A percentile compares a stretch with the other conserved stretches of the same genome.
phyloP scores from a whole-genome alignment of 306 rosid genomes.

The Abrus pulchellus region DNA sequence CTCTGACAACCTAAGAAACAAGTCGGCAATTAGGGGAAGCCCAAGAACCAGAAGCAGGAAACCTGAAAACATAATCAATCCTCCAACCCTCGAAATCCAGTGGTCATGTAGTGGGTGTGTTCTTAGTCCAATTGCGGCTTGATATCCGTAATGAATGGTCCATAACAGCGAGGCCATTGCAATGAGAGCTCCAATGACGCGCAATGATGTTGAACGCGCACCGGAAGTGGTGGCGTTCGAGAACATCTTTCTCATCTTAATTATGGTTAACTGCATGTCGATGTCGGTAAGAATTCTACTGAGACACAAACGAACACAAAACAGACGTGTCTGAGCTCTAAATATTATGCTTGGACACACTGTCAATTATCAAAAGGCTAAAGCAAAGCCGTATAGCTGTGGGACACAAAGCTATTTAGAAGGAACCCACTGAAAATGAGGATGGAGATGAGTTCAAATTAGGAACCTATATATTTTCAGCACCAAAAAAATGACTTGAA shows the following conservation, averaged over 20 bases:
- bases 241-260: slow-evolving; percentile 34
- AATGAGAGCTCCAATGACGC: slow-evolving; percentile 45
- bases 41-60: slow-evolving; percentile 59
- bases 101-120: slow-evolving; percentile 21
- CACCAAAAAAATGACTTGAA: neutral
- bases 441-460: neutral
- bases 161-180: slow-evolving; percentile 53
- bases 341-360: neutral
- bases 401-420: neutral
- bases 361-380: neutral
- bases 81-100: slow-evolving; percentile 57
- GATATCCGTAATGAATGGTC: slow-evolving; percentile 53
- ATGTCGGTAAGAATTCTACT: slow-evolving; percentile 23
- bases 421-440: neutral
- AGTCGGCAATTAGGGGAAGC: slow-evolving; percentile 63
- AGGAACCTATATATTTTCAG: neutral
- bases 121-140: slow-evolving; percentile 46
- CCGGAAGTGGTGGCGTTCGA: slow-evolving; percentile 3
- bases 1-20: slow-evolving; percentile 57
- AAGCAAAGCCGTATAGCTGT: neutral
- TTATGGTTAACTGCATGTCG: slow-evolving; percentile 34
- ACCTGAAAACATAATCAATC: slow-evolving; percentile 61
- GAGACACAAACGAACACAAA: neutral
- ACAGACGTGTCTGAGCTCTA: neutral
- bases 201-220: slow-evolving; percentile 45